These are phyloP conservation scores for Coniochaeta sp. DNA, from an alignment of 2,329 filamentous ascomycete genomes.

Conservation along the genomic window DNA sequence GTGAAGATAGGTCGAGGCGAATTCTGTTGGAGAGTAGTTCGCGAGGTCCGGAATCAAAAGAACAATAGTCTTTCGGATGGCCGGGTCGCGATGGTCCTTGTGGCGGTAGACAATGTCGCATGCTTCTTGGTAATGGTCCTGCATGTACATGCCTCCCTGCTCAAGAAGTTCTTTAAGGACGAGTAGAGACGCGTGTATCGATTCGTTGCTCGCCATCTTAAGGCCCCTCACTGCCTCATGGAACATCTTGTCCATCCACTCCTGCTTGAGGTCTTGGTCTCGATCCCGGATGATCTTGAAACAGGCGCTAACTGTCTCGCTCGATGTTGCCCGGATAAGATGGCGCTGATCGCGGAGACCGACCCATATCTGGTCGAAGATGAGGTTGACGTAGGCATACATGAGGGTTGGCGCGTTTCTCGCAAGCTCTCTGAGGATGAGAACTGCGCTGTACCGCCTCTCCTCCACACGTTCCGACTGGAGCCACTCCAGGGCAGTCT, in stretches of 20 bases:
- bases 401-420: constrained; percentile 91
- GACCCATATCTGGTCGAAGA: constrained; percentile 95
- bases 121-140: constrained; percentile 82
- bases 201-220: constrained; percentile 73
- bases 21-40: constrained; percentile 85
- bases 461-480: constrained; percentile 93
- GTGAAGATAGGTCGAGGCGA: constrained; percentile 79
- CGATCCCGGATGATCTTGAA: constrained; percentile 93
- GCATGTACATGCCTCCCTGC: constrained; percentile 99
- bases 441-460: constrained; percentile 83
- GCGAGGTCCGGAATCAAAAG: constrained; percentile 87
- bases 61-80: constrained; percentile 84
- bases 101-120: constrained; percentile 90
- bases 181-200: constrained; percentile 86
- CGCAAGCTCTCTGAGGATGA: constrained; percentile 84
- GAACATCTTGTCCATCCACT: constrained; percentile 88
- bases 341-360: constrained; percentile 84
- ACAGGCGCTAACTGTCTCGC: constrained; percentile 88
- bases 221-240: constrained; percentile 76
- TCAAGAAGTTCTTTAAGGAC: constrained; percentile 88
- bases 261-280: constrained; percentile 77
- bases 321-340: constrained; percentile 84
- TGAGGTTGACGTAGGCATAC: constrained; percentile 89
- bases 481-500: constrained; percentile 92
- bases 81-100: constrained; percentile 84